These are phyloP conservation scores for Marasmius tenuissimus DNA, from an alignment of 1,284 basidiomycete species.

Conservation along the genomic window DNA sequence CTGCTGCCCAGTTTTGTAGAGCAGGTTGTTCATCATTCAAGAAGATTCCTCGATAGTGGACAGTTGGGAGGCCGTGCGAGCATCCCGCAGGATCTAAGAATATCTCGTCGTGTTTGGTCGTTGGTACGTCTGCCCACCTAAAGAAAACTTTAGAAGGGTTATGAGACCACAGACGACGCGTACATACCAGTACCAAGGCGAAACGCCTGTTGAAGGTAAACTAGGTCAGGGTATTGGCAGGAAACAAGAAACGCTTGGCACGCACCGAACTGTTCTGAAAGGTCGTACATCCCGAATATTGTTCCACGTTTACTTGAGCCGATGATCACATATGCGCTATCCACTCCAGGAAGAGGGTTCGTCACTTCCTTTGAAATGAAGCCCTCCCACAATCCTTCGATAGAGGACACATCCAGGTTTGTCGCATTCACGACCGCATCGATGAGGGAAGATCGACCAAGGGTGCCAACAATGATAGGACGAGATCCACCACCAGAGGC, in stretches of 20 bases:
- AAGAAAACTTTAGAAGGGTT: background rate
- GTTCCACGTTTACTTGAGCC: constrained; percentile 11
- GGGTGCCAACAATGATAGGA: constrained; percentile 64
- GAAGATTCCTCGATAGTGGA: constrained; percentile 10
- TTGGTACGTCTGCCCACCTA: constrained; percentile 32
- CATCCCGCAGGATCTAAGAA: background rate
- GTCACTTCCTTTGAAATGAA: constrained; percentile 2
- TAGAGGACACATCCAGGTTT: constrained; percentile 51
- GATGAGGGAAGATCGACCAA: constrained; percentile 62
- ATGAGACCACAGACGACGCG: background rate
- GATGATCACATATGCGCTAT: constrained; percentile 4
- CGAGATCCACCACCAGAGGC: constrained; percentile 21
- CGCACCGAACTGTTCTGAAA: constrained; percentile 36
- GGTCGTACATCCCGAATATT: constrained; percentile 7
- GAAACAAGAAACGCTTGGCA: constrained; percentile 10
- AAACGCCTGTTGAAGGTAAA: constrained; percentile 5
- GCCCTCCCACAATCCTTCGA: constrained; percentile 9
- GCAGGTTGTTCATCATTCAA: constrained; percentile 10
- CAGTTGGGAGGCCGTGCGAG: constrained; percentile 4
- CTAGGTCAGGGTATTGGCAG: background rate
- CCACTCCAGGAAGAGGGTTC: background rate
- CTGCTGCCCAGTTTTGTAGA: constrained; percentile 1
- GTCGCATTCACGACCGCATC: constrained; percentile 53
- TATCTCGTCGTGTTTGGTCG: background rate
- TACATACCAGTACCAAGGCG: constrained; percentile 27